Conservation (phyloP, 495 filamentous ascomycete genomes). For the Penicillium argentinense region DNA sequence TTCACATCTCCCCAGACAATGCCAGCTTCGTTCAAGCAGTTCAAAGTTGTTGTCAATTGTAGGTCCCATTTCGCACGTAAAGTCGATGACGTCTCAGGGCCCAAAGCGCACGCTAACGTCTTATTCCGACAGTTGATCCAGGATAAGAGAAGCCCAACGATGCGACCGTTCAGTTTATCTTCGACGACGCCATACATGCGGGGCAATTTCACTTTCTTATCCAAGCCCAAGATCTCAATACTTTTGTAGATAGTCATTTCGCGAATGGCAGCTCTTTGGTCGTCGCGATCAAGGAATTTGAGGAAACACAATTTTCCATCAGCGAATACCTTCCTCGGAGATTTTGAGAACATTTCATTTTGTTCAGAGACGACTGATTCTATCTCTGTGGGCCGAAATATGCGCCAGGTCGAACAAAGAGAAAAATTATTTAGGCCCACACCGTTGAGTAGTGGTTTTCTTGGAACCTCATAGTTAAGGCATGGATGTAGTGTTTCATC, state of each 20-base stretch:
- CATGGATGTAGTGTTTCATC: background rate
- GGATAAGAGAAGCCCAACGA: background rate
- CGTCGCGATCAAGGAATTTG: background rate
- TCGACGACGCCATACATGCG: background rate
- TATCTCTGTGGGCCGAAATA: too few species aligned
- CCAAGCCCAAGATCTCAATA: background rate
- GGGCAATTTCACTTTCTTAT: background rate
- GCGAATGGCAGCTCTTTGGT: background rate
- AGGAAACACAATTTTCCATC: background rate
- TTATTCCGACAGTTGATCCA: background rate
- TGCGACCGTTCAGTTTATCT: background rate
- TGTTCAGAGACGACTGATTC: too few species aligned
- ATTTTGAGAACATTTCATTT: background rate
- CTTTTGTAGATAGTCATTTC: constrained; percentile 1
- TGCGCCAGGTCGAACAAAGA: background rate
- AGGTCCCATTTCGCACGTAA: background rate
- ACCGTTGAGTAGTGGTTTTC: background rate
- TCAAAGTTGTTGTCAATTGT: background rate
- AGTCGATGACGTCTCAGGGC: background rate
- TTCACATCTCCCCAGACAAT: constrained; percentile 51
- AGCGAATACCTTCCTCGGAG: background rate
- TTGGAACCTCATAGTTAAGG: background rate
- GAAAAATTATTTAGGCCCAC: background rate
- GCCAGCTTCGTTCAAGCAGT: constrained; percentile 8
- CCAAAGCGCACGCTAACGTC: background rate